A percentile compares a stretch with the other conserved stretches of the same genome.
Conservation (phyloP, 768 basidiomycete genomes). For the Cubamyces lactineus region DNA sequence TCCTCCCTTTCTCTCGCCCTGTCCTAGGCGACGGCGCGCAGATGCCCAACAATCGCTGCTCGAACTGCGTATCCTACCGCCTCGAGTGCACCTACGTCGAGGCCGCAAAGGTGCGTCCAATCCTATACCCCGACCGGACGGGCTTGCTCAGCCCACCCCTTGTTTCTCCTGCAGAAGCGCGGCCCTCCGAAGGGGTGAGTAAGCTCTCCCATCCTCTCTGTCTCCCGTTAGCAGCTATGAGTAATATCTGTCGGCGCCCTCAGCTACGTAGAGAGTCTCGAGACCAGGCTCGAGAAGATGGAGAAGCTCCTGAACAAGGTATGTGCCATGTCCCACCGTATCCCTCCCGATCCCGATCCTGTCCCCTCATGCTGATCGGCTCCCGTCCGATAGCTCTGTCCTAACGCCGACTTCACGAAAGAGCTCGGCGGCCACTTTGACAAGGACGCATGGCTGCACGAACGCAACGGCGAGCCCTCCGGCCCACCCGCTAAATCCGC, state of each 20-base stretch:
- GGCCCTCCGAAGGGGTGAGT: slow-evolving; percentile 66
- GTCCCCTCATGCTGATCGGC: not conserved
- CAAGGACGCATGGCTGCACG: slow-evolving; percentile 40
- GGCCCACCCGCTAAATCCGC: slow-evolving; percentile 5
- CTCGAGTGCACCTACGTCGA: slow-evolving; percentile 71
- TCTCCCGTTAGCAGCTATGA: not conserved
- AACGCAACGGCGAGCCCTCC: slow-evolving; percentile 26
- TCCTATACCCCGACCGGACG: not conserved
- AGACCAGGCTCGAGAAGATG: slow-evolving; percentile 48
- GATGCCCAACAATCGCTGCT: slow-evolving; percentile 63
- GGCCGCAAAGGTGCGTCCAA: slow-evolving; percentile 58
- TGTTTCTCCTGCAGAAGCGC: slow-evolving; percentile 41
- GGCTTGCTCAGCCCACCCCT: not conserved
- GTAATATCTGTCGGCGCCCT: not conserved
- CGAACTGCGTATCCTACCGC: slow-evolving; percentile 61
- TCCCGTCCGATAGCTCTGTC: slow-evolving; percentile 53
- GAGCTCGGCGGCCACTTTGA: slow-evolving; percentile 55
- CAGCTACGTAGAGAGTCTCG: slow-evolving; percentile 44
- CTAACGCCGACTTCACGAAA: slow-evolving; percentile 62
- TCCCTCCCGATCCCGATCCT: not conserved
- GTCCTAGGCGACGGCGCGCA: slow-evolving; percentile 67
- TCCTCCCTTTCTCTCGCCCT: not conserved
- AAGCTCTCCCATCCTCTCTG: not conserved
- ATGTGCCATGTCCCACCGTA: slow-evolving; percentile 19
- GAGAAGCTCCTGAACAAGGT: slow-evolving; percentile 43